These are phyloP conservation scores for Lipomyces sp. DNA, from an alignment of 805 yeast species.

Conservation along the genomic window DNA sequence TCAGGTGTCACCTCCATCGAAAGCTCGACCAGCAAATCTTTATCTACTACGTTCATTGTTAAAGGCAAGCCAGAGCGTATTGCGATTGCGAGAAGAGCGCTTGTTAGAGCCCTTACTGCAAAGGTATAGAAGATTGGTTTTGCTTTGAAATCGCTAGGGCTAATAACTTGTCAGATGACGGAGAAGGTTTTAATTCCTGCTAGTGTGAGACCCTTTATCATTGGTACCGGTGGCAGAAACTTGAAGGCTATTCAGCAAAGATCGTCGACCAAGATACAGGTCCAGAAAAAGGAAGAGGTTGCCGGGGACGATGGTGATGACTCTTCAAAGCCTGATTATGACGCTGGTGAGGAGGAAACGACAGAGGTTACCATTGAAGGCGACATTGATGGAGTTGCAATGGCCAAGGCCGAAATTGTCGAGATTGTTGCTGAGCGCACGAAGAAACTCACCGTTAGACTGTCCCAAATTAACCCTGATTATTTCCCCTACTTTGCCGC, in stretches of 20 bases:
- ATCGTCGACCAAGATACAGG: constrained; percentile 71
- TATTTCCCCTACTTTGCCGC: constrained; percentile 44
- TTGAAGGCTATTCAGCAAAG: constrained; percentile 77
- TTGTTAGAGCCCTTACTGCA: constrained; percentile 75
- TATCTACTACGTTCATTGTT: constrained; percentile 72
- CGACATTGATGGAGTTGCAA: constrained; percentile 78
- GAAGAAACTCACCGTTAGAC: constrained; percentile 34
- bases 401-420: constrained; percentile 71
- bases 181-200: constrained; percentile 72
- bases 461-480: constrained; percentile 38
- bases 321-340: constrained; percentile 46
- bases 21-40: constrained; percentile 33
- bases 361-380: constrained; percentile 74
- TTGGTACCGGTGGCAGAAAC: constrained; percentile 84
- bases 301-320: constrained; percentile 38
- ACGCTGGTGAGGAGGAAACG: constrained; percentile 65
- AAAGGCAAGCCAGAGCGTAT: constrained; percentile 74
- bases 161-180: constrained; percentile 35
- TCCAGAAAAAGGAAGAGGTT: constrained; percentile 49
- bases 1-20: constrained; percentile 29
- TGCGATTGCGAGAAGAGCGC: constrained; percentile 70
- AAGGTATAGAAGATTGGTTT: constrained; percentile 53
- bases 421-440: constrained; percentile 67
- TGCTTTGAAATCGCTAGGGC: not conserved
- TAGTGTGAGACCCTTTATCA: constrained; percentile 72